A percentile compares a stretch with the other conserved stretches of the same genome.
These are phyloP conservation scores for Backusella australiensis DNA, from an alignment of 192 early-diverging fungal species.

Conservation along the genomic window DNA sequence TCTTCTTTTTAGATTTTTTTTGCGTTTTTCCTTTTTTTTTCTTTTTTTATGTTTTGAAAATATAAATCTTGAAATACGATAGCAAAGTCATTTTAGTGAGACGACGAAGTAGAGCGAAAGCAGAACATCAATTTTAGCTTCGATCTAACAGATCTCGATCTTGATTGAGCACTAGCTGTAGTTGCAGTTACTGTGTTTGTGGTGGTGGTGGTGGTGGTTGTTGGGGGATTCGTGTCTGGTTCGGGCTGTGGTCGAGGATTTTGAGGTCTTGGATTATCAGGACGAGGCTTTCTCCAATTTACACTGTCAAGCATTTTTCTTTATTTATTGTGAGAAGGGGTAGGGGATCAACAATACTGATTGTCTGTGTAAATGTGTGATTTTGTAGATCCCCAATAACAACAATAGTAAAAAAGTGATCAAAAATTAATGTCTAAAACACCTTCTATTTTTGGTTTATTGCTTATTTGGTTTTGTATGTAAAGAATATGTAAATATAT, in stretches of 20 bases:
- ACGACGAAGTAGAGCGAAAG: neutral
- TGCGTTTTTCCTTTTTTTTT: neutral
- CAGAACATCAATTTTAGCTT: neutral
- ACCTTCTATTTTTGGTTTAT: neutral
- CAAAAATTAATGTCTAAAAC: neutral
- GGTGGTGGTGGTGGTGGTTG: neutral
- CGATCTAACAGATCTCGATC: neutral
- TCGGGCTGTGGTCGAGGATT: neutral
- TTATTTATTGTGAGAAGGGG: neutral
- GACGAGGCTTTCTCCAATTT: slow-evolving; percentile 5
- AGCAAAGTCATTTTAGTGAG: neutral
- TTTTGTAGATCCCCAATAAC: neutral
- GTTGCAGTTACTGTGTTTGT: neutral
- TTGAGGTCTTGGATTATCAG: neutral
- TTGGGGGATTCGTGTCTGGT: neutral
- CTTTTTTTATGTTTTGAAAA: neutral
- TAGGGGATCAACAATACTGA: neutral
- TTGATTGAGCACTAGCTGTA: neutral
- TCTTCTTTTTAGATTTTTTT: neutral
- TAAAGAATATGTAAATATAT: neutral
- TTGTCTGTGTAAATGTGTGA: neutral
- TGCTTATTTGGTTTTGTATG: neutral
- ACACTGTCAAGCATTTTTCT: slow-evolving; percentile 1
- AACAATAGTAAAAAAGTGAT: neutral
- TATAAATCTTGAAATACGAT: neutral